These are phyloP conservation scores for Ceratobasidium sp. DNA, from an alignment of 1,284 basidiomycete genomes.

Conservation along the genomic window DNA sequence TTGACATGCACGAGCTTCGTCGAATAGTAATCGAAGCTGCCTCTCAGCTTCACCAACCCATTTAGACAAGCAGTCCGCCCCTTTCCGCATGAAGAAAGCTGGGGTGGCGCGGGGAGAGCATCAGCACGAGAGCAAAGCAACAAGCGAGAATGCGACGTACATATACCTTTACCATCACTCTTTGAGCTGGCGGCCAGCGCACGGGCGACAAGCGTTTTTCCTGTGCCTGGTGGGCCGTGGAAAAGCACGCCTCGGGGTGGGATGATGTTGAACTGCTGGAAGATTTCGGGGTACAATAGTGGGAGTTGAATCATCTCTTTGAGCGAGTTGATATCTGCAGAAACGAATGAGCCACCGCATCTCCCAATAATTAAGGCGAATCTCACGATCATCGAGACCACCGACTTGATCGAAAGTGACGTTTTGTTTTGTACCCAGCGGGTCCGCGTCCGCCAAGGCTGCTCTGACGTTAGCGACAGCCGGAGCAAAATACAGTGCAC, in stretches of 20 bases:
- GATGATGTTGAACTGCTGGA: constrained; percentile 92
- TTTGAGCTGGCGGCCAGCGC: constrained; percentile 95
- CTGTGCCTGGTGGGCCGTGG: constrained; percentile 94
- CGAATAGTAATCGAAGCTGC: constrained; percentile 93
- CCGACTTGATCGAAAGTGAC: constrained; percentile 98
- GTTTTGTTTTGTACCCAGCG: constrained; percentile 90
- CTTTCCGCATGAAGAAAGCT: constrained; percentile 99
- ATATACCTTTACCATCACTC: constrained; percentile 86
- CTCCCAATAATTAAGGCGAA: constrained; percentile 9
- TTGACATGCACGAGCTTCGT: constrained; percentile 91
- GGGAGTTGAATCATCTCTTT: constrained; percentile 99
- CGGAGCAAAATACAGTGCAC: constrained; percentile 7
- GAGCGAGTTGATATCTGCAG: constrained; percentile 87
- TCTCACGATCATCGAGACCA: constrained; percentile 89
- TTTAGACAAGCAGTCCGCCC: constrained; percentile 96
- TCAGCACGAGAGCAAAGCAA: constrained; percentile 20
- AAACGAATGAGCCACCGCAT: background rate
- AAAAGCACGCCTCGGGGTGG: constrained; percentile 97
- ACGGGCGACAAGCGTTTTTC: constrained; percentile 91
- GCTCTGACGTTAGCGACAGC: constrained; percentile 43
- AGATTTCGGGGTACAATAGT: constrained; percentile 95
- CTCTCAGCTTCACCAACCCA: constrained; percentile 99
- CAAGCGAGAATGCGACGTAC: constrained; percentile 58
- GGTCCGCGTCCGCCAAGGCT: constrained; percentile 95
- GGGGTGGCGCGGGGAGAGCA: constrained; percentile 37